Evolutionary conservation across 2,329 filamentous ascomycete species (phyloP).

Genomic region (Ceratocystis alfenasii): DNA sequence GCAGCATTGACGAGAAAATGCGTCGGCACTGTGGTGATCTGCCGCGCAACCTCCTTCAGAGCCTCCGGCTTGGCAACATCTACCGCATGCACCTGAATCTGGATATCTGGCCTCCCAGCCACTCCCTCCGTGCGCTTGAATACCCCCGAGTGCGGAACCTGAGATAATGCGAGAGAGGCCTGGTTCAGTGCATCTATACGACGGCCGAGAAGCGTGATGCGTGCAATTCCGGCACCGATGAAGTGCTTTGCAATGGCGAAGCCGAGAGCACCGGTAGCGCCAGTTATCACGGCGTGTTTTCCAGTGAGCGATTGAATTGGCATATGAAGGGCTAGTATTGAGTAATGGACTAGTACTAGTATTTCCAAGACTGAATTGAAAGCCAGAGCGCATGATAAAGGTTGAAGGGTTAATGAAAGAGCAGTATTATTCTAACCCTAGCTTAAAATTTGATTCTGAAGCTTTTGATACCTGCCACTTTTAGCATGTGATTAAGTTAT

Average conservation of each 20-base stretch:
- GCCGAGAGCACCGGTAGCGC: constrained; percentile 60
- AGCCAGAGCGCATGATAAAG: neutral
- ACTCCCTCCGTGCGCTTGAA: neutral
- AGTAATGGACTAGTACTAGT: too few relatives aligned
- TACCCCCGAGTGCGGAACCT: constrained; percentile 17
- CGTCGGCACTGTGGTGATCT: constrained; percentile 24
- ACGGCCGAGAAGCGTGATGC: constrained; percentile 50
- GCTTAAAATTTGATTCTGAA: too few relatives aligned
- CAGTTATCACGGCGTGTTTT: constrained; percentile 51
- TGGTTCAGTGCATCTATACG: constrained; percentile 37
- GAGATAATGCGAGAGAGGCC: constrained; percentile 28
- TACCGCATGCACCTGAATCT: neutral
- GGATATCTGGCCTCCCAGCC: constrained; percentile 28
- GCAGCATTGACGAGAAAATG: constrained; percentile 69
- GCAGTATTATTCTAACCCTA: too few relatives aligned
- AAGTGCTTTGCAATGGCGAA: constrained; percentile 55
- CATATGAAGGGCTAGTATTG: neutral
- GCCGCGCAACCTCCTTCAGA: neutral
- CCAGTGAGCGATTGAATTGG: constrained; percentile 30
- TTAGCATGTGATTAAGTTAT: too few relatives aligned
- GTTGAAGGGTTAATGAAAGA: neutral
- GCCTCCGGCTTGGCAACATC: neutral
- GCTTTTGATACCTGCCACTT: too few relatives aligned
- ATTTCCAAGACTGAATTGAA: too few relatives aligned
- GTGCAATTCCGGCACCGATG: constrained; percentile 45